Conservation (phyloP, 2,329 filamentous ascomycete species). For the Acephala macrosclerotiorum region DNA sequence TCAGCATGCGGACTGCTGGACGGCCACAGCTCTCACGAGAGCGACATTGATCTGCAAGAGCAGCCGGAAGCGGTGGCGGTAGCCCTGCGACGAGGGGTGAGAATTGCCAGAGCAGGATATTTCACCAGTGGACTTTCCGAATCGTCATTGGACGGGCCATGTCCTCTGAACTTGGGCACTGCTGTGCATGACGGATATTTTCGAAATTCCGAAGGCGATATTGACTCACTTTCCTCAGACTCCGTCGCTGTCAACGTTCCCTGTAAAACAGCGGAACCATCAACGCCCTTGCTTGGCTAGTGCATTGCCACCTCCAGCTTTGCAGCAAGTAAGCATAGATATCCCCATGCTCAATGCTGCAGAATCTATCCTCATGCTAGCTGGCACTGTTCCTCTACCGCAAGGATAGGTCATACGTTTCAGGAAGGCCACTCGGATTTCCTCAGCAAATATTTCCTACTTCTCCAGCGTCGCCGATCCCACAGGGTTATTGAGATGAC, state of each 20-base stretch:
- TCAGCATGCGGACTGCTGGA: constrained; percentile 1
- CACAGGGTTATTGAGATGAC: neutral
- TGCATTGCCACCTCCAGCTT: neutral
- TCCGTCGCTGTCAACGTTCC: neutral
- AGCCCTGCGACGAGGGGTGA: neutral
- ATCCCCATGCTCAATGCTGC: neutral
- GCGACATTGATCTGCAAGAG: constrained; percentile 12
- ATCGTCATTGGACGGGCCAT: constrained; percentile 2
- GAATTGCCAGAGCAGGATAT: neutral
- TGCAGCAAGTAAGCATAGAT: neutral
- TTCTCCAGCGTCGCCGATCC: neutral
- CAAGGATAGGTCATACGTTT: constrained; percentile 8
- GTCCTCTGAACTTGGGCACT: neutral
- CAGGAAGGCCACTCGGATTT: neutral
- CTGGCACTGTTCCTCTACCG: neutral
- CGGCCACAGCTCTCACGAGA: constrained; percentile 2
- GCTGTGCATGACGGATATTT: neutral
- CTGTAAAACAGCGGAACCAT: neutral
- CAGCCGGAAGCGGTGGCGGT: neutral
- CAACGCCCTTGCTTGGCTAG: constrained; percentile 14
- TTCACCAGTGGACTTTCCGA: neutral
- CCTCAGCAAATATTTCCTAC: neutral
- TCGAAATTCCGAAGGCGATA: neutral
- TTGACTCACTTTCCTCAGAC: neutral
- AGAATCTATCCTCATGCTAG: neutral